phyloP scores from a whole-genome alignment of 192 early-diverging fungal genomes.

The Spinellus fusiger region DNA sequence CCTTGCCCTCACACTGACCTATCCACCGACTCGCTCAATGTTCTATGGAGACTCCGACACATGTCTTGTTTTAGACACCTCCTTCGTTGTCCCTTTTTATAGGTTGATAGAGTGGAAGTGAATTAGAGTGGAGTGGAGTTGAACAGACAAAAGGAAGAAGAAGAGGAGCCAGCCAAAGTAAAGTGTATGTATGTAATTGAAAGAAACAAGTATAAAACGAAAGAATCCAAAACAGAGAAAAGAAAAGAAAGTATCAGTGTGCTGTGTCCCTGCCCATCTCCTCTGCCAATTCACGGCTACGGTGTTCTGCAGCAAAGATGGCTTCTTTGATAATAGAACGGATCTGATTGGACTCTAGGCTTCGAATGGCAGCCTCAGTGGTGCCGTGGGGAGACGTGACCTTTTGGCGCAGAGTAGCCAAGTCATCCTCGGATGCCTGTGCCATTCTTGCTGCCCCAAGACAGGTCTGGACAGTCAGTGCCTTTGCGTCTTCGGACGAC shows the following conservation, averaged over 20 bases:
- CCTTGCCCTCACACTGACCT: too few species aligned
- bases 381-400: constrained; percentile 93
- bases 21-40: too few species aligned
- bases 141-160: too few species aligned
- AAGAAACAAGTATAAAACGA: background rate
- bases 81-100: too few species aligned
- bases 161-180: too few species aligned
- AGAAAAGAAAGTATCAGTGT: background rate
- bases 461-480: constrained; percentile 87
- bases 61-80: too few species aligned
- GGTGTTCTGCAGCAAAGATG: constrained; percentile 62
- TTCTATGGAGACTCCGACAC: too few species aligned
- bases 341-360: constrained; percentile 57
- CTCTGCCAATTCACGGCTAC: constrained; percentile 66
- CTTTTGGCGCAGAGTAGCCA: constrained; percentile 73
- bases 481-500: constrained; percentile 61
- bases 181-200: background rate
- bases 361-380: constrained; percentile 83
- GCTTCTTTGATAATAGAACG: constrained; percentile 46
- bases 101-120: too few species aligned
- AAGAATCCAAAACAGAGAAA: background rate
- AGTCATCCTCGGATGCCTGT: constrained; percentile 56
- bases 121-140: too few species aligned
- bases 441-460: constrained; percentile 87
- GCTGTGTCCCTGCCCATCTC: constrained; percentile 36